Evolutionary conservation across 2,329 filamentous ascomycete genomes (phyloP).

Genomic region (Arthrobotrys sinensis): DNA sequence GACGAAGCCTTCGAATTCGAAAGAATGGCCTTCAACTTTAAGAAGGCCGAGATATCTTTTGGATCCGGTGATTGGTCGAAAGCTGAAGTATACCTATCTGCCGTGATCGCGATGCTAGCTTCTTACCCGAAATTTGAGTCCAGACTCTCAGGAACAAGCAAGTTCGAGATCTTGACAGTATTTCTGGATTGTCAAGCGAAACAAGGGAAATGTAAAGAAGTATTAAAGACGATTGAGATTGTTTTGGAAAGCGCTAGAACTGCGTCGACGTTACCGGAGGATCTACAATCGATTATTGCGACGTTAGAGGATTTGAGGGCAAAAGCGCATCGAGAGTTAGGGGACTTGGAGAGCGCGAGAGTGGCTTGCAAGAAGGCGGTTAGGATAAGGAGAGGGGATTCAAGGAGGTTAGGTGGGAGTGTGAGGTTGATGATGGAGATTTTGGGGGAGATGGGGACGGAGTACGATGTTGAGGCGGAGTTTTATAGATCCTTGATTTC

Average conservation of each 20-base stretch:
- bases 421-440: constrained; percentile 3
- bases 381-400: not conserved
- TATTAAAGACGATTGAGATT: not conserved
- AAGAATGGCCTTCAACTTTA: constrained; percentile 9
- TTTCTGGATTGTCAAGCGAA: not conserved
- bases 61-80: constrained; percentile 4
- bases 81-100: constrained; percentile 2
- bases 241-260: not conserved
- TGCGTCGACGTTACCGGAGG: not conserved
- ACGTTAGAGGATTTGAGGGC: not conserved
- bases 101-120: not conserved
- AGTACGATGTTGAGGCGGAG: constrained; percentile 18
- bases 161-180: not conserved
- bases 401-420: not conserved
- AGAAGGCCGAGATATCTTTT: not conserved
- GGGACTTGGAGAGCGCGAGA: constrained; percentile 5
- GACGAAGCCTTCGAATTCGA: constrained; percentile 13
- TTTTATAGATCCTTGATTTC: constrained; percentile 21
- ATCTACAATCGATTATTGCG: not conserved
- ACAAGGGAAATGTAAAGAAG: constrained; percentile 15
- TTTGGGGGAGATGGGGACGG: not conserved
- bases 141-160: not conserved
- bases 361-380: constrained; percentile 18
- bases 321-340: not conserved
- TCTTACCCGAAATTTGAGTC: not conserved